Conservation (phyloP, 768 basidiomycete genomes). For the Wakefieldia striispora region DNA sequence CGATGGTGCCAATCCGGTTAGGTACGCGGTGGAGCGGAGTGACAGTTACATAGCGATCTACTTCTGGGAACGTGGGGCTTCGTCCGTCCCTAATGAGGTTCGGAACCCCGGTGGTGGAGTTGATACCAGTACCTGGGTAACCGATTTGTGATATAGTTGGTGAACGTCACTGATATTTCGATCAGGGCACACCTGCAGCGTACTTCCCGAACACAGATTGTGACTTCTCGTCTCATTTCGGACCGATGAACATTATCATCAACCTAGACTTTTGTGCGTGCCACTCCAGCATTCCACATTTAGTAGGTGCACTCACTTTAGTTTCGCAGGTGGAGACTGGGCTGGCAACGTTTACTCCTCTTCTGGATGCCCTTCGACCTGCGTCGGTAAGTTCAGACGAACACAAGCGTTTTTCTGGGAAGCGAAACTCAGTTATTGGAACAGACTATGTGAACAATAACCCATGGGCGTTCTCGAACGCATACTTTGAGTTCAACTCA, state of each 20-base stretch:
- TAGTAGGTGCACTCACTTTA: neutral
- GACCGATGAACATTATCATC: slow-evolving; percentile 21
- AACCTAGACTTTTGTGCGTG: slow-evolving; percentile 21
- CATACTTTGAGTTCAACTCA: slow-evolving; percentile 24
- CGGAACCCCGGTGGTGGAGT: slow-evolving; percentile 17
- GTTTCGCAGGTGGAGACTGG: slow-evolving; percentile 27
- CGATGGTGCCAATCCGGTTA: slow-evolving; percentile 1
- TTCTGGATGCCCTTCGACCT: slow-evolving; percentile 26
- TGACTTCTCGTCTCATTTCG: slow-evolving; percentile 15
- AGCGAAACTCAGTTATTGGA: slow-evolving; percentile 36
- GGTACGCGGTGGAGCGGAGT: slow-evolving; percentile 37
- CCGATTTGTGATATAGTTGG: neutral
- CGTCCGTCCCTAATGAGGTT: slow-evolving; percentile 37
- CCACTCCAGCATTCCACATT: neutral
- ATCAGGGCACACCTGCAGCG: slow-evolving; percentile 16
- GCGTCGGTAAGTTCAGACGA: slow-evolving; percentile 20
- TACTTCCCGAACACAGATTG: slow-evolving; percentile 13
- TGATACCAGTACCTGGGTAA: slow-evolving; percentile 27
- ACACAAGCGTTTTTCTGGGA: neutral
- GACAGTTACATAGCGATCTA: slow-evolving; percentile 34
- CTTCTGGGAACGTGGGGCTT: slow-evolving; percentile 40
- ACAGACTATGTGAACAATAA: slow-evolving; percentile 46
- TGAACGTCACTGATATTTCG: neutral
- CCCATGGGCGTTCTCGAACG: slow-evolving; percentile 17
- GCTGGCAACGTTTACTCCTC: slow-evolving; percentile 21